These are phyloP conservation scores for Diplocarpon mali DNA, from an alignment of 2,329 filamentous ascomycete species.

Conservation along the genomic window DNA sequence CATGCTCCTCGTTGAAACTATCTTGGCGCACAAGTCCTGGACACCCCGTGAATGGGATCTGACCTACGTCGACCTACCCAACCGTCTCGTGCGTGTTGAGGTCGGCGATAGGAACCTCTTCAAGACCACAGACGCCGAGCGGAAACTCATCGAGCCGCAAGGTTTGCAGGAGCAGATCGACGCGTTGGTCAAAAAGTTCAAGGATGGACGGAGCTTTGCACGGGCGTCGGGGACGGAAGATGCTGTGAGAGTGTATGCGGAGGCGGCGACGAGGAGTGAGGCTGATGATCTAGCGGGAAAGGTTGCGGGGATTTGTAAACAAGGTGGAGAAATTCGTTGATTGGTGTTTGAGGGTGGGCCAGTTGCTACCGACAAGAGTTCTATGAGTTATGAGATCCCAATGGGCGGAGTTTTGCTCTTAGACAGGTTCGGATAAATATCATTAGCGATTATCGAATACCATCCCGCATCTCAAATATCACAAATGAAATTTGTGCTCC, in stretches of 20 bases:
- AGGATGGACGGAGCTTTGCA: constrained; percentile 79
- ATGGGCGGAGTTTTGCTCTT: too few species aligned
- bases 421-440: too few species aligned
- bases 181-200: constrained; percentile 78
- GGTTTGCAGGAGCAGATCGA: constrained; percentile 83
- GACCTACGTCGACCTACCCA: constrained; percentile 89
- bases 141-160: constrained; percentile 67
- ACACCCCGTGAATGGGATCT: constrained; percentile 80
- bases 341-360: too few species aligned
- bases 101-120: constrained; percentile 83
- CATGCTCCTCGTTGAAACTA: constrained; percentile 90
- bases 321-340: constrained; percentile 2
- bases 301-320: constrained; percentile 37
- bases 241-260: constrained; percentile 89
- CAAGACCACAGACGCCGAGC: constrained; percentile 84
- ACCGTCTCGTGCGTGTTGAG: constrained; percentile 86
- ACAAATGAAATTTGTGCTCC: too few species aligned
- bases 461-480: too few species aligned
- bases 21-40: constrained; percentile 92
- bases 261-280: constrained; percentile 80
- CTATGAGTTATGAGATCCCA: too few species aligned
- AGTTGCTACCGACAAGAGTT: too few species aligned
- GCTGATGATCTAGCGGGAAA: constrained; percentile 83
- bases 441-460: too few species aligned
- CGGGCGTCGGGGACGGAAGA: constrained; percentile 93